Conservation (phyloP, 306 rosid species). For the Vachellia collinsii region DNA sequence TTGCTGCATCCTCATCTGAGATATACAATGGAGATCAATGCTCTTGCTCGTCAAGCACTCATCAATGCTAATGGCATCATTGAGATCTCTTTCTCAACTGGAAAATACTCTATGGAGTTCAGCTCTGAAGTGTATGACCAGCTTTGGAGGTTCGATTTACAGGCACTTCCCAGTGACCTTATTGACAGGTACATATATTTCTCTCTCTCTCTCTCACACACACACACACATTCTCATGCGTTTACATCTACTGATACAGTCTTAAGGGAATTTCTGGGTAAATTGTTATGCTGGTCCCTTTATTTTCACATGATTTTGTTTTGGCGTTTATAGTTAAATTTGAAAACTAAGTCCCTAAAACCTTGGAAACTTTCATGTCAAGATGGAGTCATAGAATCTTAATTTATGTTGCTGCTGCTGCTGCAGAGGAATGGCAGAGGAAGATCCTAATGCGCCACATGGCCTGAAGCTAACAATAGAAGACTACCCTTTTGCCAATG, state of each 20-base stretch:
- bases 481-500: slow-evolving; percentile 59
- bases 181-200: slow-evolving; percentile 41
- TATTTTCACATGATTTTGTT: neutral
- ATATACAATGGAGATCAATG: slow-evolving; percentile 49
- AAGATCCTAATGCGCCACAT: slow-evolving; percentile 48
- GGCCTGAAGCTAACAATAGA: slow-evolving; percentile 52
- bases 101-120: slow-evolving; percentile 50
- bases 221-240: neutral
- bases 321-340: neutral
- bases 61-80: slow-evolving; percentile 49
- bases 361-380: no score
- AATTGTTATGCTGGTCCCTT: neutral
- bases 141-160: slow-evolving; percentile 51
- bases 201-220: no score
- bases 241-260: neutral
- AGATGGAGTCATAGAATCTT: neutral
- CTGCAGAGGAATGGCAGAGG: slow-evolving; percentile 51
- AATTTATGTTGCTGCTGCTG: neutral
- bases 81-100: slow-evolving; percentile 42
- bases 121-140: slow-evolving; percentile 45
- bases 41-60: slow-evolving; percentile 47
- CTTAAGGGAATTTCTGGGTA: neutral
- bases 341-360: neutral
- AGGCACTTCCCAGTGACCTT: slow-evolving; percentile 52
- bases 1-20: slow-evolving; percentile 55